Percentiles rank a stretch among this genome's conserved stretches.
phyloP scores from a whole-genome alignment of 2,329 filamentous ascomycete species.

The Fusarium burgessii region DNA sequence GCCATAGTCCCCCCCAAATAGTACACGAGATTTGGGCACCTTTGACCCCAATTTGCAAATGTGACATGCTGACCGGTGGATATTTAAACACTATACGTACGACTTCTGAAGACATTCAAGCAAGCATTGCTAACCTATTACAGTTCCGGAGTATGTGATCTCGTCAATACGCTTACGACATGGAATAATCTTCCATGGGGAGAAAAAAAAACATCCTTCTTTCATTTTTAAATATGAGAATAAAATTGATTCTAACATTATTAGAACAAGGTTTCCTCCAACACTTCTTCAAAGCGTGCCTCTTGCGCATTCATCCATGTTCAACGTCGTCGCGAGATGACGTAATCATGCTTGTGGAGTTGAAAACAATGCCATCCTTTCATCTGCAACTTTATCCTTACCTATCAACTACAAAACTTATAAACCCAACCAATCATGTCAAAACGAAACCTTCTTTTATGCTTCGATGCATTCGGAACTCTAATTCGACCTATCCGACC shows the following conservation, averaged over 20 bases:
- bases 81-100: not conserved
- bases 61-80: not conserved
- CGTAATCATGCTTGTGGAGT: slow-evolving; percentile 16
- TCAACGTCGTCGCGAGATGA: not conserved
- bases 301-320: not conserved
- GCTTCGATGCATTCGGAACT: slow-evolving; percentile 40
- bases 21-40: not conserved
- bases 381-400: not conserved
- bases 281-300: not conserved
- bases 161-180: not conserved
- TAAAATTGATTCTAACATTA: no score
- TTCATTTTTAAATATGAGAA: no score
- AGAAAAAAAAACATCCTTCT: no score
- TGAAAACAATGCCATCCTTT: not conserved
- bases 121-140: fast-evolving
- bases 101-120: fast-evolving
- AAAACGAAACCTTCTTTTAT: slow-evolving; percentile 31
- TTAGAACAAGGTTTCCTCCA: not conserved
- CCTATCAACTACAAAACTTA: no score
- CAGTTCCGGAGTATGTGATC: fast-evolving
- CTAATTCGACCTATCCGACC: slow-evolving; percentile 26
- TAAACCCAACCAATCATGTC: slow-evolving; percentile 48
- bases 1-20: not conserved
- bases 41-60: not conserved
- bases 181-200: no score